Percentiles rank a stretch among this genome's conserved stretches.
Conservation (phyloP, 75 land plant species). For the Cupressus sempervirens region DNA sequence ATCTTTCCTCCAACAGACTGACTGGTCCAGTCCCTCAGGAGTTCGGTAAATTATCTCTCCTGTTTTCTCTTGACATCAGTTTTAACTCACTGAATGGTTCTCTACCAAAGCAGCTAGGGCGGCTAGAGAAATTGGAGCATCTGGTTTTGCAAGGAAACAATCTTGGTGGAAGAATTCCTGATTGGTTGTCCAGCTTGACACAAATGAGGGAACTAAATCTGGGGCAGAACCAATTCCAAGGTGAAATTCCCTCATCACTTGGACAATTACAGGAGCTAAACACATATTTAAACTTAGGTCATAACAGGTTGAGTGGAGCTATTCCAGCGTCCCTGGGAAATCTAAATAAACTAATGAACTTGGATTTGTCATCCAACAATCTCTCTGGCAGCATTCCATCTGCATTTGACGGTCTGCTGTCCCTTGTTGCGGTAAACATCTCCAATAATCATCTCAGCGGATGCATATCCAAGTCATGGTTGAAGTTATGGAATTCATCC, state of each 20-base stretch:
- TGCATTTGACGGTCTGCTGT: conserved; percentile 20
- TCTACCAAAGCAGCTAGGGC: conserved; percentile 34
- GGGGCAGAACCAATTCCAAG: conserved; percentile 51
- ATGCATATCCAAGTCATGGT: conserved; percentile 32
- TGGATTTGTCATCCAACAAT: conserved; percentile 51
- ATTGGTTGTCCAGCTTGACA: conserved; percentile 26
- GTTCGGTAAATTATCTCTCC: conserved; percentile 19
- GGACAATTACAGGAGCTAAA: conserved; percentile 20
- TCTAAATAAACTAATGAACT: conserved; percentile 19
- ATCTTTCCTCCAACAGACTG: conserved; percentile 47
- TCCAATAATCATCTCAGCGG: conserved; percentile 63
- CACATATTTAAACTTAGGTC: conserved; percentile 39
- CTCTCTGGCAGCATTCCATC: conserved; percentile 43
- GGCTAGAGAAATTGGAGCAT: conserved; percentile 14
- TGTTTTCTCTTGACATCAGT: conserved; percentile 45
- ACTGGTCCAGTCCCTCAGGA: conserved; percentile 54
- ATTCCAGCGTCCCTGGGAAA: conserved; percentile 37
- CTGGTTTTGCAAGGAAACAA: conserved; percentile 42
- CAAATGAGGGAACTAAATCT: conserved; percentile 49
- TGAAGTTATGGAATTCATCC: conserved; percentile 33
- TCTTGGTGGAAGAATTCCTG: conserved; percentile 57
- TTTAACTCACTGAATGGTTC: conserved; percentile 52
- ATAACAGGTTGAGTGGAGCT: conserved; percentile 41
- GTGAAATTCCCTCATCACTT: conserved; percentile 48
- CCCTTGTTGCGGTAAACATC: conserved; percentile 37